Percentiles rank a stretch among this genome's conserved stretches.
phyloP scores from a whole-genome alignment of 106 monocot genomes.

The Allium cepa region DNA sequence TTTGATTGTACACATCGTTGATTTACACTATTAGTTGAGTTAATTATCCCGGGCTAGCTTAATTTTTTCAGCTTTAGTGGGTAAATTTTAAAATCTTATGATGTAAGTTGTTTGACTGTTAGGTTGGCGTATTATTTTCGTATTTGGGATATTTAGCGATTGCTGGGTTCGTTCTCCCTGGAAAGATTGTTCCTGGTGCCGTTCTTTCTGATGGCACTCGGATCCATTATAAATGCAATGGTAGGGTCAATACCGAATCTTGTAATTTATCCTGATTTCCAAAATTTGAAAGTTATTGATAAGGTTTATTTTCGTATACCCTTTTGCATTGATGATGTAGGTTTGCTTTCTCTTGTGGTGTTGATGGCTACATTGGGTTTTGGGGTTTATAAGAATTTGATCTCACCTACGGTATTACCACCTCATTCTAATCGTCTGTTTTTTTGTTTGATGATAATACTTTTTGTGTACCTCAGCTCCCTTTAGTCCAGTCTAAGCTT shows the following conservation, averaged over 20 bases:
- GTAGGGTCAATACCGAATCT: constrained; percentile 9
- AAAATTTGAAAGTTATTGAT: not conserved
- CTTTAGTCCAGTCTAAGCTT: too few relatives aligned
- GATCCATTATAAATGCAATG: constrained; percentile 80
- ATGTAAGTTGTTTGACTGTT: not conserved
- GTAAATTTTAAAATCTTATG: not conserved
- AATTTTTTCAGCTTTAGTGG: not conserved
- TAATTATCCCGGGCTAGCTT: too few relatives aligned
- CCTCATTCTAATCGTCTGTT: not conserved
- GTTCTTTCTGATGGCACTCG: constrained; percentile 75
- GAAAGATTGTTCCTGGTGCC: constrained; percentile 71
- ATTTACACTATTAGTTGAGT: not conserved
- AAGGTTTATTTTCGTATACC: not conserved
- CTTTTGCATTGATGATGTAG: constrained; percentile 15
- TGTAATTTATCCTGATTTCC: too few relatives aligned
- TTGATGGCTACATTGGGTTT: constrained; percentile 38
- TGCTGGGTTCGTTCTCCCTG: constrained; percentile 63
- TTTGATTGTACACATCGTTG: not conserved
- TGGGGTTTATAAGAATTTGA: constrained; percentile 39
- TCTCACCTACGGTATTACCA: constrained; percentile 49
- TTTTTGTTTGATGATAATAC: too few relatives aligned
- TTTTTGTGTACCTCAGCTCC: too few relatives aligned
- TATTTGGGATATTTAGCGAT: constrained; percentile 61
- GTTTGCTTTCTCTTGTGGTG: constrained; percentile 48
- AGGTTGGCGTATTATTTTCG: constrained; percentile 45